Evolutionary conservation across 2,329 filamentous ascomycete genomes (phyloP).

Genomic region (Cordyceps farinosa): DNA sequence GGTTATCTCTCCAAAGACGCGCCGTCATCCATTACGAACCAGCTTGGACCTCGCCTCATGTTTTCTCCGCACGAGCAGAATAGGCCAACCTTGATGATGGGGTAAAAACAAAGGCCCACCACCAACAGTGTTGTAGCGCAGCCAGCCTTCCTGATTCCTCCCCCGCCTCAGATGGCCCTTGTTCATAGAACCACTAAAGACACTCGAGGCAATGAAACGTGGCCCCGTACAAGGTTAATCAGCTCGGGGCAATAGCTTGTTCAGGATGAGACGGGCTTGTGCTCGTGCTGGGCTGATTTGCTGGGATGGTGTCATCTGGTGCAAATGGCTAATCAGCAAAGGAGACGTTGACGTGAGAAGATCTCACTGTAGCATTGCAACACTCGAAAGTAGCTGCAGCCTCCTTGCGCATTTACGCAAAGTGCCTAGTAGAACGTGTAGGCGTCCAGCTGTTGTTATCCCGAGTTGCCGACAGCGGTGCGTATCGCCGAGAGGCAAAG

Average conservation of each 20-base stretch:
- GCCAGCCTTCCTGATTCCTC: neutral
- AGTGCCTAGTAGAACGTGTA: neutral
- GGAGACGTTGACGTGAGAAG: neutral
- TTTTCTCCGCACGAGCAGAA: neutral
- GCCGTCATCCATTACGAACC: neutral
- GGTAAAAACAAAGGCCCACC: neutral
- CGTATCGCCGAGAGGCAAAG: constrained; percentile 14
- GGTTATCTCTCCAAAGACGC: neutral
- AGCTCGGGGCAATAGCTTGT: neutral
- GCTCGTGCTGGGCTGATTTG: neutral
- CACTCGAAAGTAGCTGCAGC: neutral
- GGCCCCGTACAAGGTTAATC: neutral
- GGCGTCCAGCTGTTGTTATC: neutral
- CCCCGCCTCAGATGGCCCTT: neutral
- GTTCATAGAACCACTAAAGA: neutral
- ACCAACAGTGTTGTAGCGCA: constrained; percentile 4
- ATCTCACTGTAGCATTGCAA: neutral
- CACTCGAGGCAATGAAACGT: neutral
- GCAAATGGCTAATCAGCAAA: neutral
- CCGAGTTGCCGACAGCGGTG: constrained; percentile 8
- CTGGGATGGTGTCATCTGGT: neutral
- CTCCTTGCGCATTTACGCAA: neutral
- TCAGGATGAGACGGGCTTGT: neutral
- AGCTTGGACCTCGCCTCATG: neutral
- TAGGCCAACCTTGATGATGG: constrained; percentile 2